These are phyloP conservation scores for Zanthoxylum bungeanum DNA, from an alignment of 345 rosid genomes.

Conservation along the genomic window DNA sequence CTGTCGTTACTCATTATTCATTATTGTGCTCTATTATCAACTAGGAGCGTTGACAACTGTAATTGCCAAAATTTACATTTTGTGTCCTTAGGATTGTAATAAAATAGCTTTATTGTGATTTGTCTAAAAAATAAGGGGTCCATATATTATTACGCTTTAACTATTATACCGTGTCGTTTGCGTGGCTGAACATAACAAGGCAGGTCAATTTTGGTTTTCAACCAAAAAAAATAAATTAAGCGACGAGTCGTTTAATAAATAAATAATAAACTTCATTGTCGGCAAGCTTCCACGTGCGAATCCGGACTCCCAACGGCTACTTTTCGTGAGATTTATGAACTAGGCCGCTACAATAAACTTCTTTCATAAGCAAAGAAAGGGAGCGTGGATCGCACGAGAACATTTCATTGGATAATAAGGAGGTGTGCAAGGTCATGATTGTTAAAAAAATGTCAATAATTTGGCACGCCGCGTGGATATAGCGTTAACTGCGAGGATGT, in stretches of 20 bases:
- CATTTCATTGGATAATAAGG: background rate
- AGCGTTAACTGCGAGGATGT: conserved; percentile 1
- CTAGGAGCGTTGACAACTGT: too few species aligned
- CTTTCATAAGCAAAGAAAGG: background rate
- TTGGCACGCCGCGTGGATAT: conserved; percentile 4
- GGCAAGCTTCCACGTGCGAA: conserved; percentile 27
- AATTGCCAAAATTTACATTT: too few species aligned
- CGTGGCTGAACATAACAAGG: background rate
- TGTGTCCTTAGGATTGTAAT: background rate
- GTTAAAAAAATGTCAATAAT: background rate
- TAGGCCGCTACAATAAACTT: background rate
- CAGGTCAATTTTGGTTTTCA: background rate
- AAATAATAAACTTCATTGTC: background rate
- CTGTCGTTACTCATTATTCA: background rate
- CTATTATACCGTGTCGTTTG: background rate
- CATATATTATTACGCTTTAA: background rate
- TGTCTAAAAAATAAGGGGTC: background rate
- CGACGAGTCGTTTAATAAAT: background rate
- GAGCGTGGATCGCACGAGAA: background rate
- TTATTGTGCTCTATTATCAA: too few species aligned
- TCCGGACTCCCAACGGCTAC: conserved; percentile 28
- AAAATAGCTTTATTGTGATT: background rate
- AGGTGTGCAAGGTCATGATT: too few species aligned
- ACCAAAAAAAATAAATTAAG: too few species aligned
- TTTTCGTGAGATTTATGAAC: background rate